phyloP scores from a whole-genome alignment of 306 rosid genomes.

The Abrus pulchellus region DNA sequence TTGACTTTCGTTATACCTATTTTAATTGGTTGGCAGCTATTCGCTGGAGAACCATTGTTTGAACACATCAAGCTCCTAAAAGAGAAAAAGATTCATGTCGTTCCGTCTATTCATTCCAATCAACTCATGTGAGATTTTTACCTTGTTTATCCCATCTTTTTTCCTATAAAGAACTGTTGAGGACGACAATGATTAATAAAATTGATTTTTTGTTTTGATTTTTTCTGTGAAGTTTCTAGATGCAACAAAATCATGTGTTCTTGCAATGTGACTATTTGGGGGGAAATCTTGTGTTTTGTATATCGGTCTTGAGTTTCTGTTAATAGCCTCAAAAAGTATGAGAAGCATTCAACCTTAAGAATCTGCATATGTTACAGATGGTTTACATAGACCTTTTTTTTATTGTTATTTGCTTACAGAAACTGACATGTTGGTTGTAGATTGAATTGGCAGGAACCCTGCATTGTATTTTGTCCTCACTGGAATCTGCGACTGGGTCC shows the following conservation, averaged over 20 bases:
- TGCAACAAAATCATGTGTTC: slow-evolving; percentile 27
- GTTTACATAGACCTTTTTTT: neutral
- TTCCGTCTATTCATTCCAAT: slow-evolving; percentile 71
- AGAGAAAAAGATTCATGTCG: slow-evolving; percentile 75
- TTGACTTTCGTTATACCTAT: slow-evolving; percentile 39
- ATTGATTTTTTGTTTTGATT: neutral
- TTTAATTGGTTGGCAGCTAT: slow-evolving; percentile 67
- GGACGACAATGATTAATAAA: slow-evolving; percentile 11
- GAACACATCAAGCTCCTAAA: slow-evolving; percentile 64
- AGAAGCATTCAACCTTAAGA: neutral
- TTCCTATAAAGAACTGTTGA: neutral
- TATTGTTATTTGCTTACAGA: slow-evolving; percentile 7
- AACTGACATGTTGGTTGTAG: slow-evolving; percentile 58
- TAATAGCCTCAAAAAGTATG: slow-evolving; percentile 12
- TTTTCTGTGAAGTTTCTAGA: neutral
- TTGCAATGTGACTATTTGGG: neutral
- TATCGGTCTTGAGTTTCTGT: slow-evolving; percentile 24
- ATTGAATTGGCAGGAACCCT: slow-evolving; percentile 86
- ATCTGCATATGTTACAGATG: slow-evolving; percentile 15
- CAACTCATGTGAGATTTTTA: slow-evolving; percentile 69
- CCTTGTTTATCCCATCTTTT: slow-evolving; percentile 10
- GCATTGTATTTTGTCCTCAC: slow-evolving; percentile 84
- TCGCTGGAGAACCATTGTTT: slow-evolving; percentile 82
- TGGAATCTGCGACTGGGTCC: slow-evolving; percentile 95
- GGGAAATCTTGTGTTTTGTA: neutral